Percentiles rank a stretch among this genome's conserved stretches.
Conservation (phyloP, 352 stramenopile genomes). For the Phytopythium boreale region DNA sequence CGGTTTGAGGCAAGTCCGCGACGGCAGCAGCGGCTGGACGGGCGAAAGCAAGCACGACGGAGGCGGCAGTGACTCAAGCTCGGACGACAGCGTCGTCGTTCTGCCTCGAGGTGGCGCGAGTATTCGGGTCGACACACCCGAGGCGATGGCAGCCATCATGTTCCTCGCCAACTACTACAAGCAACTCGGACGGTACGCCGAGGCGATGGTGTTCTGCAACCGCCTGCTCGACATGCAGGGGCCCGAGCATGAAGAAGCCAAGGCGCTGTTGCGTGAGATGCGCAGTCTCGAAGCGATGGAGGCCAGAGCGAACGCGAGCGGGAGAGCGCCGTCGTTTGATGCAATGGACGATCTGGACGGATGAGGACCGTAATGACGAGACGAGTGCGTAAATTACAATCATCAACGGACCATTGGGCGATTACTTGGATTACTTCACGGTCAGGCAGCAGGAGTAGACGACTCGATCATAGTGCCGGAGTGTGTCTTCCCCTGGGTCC, state of each 20-base stretch:
- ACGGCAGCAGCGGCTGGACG: slow-evolving; percentile 1
- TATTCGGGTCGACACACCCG: slow-evolving; percentile 60
- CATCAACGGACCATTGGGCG: not conserved
- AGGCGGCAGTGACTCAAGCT: not conserved
- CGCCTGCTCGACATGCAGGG: slow-evolving; percentile 73
- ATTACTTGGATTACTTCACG: not conserved
- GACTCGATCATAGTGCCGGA: not conserved
- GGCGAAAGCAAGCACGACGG: slow-evolving; percentile 12
- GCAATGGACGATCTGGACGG: not conserved
- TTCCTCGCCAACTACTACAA: slow-evolving; percentile 86
- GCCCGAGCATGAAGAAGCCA: slow-evolving; percentile 81
- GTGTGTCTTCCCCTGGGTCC: not conserved
- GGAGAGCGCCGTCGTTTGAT: slow-evolving; percentile 12
- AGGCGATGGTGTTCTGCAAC: slow-evolving; percentile 73
- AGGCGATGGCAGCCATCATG: slow-evolving; percentile 59
- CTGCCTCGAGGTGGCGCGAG: slow-evolving; percentile 25
- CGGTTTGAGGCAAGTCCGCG: slow-evolving; percentile 31
- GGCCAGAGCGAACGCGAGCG: not conserved
- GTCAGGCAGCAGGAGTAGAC: not conserved
- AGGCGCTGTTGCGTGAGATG: slow-evolving; percentile 75
- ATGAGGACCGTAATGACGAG: not conserved
- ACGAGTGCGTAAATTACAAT: not conserved
- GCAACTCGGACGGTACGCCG: slow-evolving; percentile 46
- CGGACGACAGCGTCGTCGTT: slow-evolving; percentile 14
- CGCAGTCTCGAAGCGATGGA: slow-evolving; percentile 50